Evolutionary conservation across 371 early-diverging fungal species (phyloP), one percentile per base, ranked within the genome.

Genomic region (Zychaea mexicana): DNA sequence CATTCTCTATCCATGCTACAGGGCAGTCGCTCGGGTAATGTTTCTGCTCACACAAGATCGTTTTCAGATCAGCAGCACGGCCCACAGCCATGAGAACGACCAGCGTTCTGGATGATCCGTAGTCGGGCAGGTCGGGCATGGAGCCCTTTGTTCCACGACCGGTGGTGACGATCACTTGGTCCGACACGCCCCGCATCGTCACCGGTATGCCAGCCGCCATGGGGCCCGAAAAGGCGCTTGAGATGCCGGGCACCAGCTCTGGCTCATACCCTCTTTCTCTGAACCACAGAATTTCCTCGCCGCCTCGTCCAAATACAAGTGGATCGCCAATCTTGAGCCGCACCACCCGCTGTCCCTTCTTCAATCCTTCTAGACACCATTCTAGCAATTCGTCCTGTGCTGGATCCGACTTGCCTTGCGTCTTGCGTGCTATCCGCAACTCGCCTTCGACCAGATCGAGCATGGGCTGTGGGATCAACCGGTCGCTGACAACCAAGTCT

Each of bases 321-420:
- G 95, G 94, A 65, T 95, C 95, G 4, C 97, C 97, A 57, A 90
- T 90, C 82, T 96, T 95, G 58, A 96, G 82, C 49, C 97, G 79
- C 28, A 93, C 93, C 5, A 96, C 96, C 1, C 73, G 79, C 69
- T 84, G 75, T 19, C 91, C 92, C 31, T 82, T 71, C 7, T 77
- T 60, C 26, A 93, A 74, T 17, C 88, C 93, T 54, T 87, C 86
- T 30, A 93, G 71, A 57, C 89, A 90, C 81, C 90, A 87, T 30
- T 79, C 79, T 64, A 89, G 82, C 60, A 76, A 73, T 46, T 89
- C 90, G 52, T 90, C 84, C 62, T 94, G 95, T 4, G 93, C 88
- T 28, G 77, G 78, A 64, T 89, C 90, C 6, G 83, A 84, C 57
- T 69, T 74, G 19, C 65, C 76, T 27, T 75, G 62, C n/a, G 80